A percentile compares a stretch with the other conserved stretches of the same genome.
Conservation (phyloP, 2,329 filamentous ascomycete genomes). For the Annulohypoxylon truncatum region DNA sequence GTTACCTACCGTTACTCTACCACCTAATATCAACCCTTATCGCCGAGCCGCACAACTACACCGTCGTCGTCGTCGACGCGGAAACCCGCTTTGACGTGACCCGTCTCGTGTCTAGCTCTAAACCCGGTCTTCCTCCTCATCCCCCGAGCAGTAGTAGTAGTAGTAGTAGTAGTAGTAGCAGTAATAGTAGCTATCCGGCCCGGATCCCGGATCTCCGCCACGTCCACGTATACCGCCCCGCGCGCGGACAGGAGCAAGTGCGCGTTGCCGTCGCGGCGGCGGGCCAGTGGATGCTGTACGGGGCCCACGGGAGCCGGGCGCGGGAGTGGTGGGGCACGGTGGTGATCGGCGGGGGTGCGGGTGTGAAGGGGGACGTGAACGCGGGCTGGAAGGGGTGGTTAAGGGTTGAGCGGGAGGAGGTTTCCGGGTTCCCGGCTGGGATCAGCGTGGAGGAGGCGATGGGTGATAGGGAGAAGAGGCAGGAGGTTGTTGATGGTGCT, state of each 20-base stretch:
- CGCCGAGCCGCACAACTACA: slow-evolving; percentile 58
- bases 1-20: slow-evolving; percentile 67
- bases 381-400: slow-evolving; percentile 65
- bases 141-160: neutral
- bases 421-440: slow-evolving; percentile 54
- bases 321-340: slow-evolving; percentile 70
- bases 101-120: slow-evolving; percentile 50
- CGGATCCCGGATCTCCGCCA: slow-evolving; percentile 57
- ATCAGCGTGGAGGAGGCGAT: slow-evolving; percentile 60
- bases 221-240: slow-evolving; percentile 62
- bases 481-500: slow-evolving; percentile 55
- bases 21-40: slow-evolving; percentile 64
- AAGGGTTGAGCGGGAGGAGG: slow-evolving; percentile 59
- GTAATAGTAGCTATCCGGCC: slow-evolving; percentile 41
- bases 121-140: slow-evolving; percentile 34
- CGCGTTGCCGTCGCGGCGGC: slow-evolving; percentile 55
- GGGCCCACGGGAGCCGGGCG: slow-evolving; percentile 55
- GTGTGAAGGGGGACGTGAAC: slow-evolving; percentile 48
- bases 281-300: slow-evolving; percentile 64
- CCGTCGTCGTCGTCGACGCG: slow-evolving; percentile 66
- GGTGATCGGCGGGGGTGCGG: slow-evolving; percentile 57
- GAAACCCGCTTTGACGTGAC: slow-evolving; percentile 67
- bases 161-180: too few species aligned
- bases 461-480: slow-evolving; percentile 53
- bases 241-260: slow-evolving; percentile 47